These are phyloP conservation scores for Diversispora eburnea DNA, from an alignment of 192 early-diverging fungal species.

Conservation along the genomic window DNA sequence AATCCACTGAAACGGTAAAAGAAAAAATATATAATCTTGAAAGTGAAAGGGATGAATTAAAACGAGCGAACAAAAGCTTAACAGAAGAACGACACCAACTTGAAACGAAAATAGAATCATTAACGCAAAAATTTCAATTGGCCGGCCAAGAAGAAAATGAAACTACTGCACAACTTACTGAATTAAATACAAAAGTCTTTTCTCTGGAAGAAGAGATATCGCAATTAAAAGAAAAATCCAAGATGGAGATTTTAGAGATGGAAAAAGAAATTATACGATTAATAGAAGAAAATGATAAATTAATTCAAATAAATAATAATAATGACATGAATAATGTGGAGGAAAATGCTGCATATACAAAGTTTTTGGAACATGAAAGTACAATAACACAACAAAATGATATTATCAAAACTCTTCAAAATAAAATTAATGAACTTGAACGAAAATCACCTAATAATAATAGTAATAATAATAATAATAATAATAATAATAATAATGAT, in stretches of 20 bases:
- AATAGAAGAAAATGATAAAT: neutral
- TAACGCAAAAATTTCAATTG: neutral
- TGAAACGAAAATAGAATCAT: slow-evolving; percentile 12
- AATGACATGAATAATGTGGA: neutral
- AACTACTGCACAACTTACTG: neutral
- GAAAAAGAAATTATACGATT: slow-evolving; percentile 6
- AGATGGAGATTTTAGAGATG: neutral
- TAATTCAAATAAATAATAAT: neutral
- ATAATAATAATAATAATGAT: neutral
- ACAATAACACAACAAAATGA: slow-evolving; percentile 17
- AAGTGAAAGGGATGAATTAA: slow-evolving; percentile 8
- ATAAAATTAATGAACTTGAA: slow-evolving; percentile 11
- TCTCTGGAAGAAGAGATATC: slow-evolving; percentile 6
- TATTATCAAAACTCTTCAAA: slow-evolving; percentile 22
- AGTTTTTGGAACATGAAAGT: slow-evolving; percentile 4
- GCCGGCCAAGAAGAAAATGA: slow-evolving; percentile 3
- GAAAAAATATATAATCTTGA: slow-evolving; percentile 11
- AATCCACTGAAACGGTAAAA: neutral
- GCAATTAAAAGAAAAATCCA: slow-evolving; percentile 1
- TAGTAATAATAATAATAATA: neutral
- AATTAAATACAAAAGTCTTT: slow-evolving; percentile 4
- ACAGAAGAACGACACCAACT: slow-evolving; percentile 3
- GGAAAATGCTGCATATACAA: neutral
- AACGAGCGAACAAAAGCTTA: neutral
- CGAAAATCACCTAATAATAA: neutral